Evolutionary conservation across 352 stramenopile species (phyloP).

Genomic region (Phytopythium kandeliae): DNA sequence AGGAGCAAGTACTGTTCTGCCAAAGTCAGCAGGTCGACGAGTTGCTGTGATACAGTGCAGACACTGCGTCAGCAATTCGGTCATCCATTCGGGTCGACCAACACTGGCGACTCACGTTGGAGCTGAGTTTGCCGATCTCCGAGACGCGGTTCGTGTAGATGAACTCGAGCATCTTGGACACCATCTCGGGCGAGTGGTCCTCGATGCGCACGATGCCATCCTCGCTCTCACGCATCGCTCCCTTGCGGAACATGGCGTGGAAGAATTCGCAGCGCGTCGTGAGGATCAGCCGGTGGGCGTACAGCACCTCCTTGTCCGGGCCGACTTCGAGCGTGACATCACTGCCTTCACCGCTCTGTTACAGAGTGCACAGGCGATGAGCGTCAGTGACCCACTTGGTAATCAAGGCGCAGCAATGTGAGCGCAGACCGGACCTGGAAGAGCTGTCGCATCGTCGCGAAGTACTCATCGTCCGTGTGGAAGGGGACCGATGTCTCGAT

Average conservation of each 20-base stretch:
- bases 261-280: constrained; percentile 88
- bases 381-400: too few species aligned
- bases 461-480: constrained; percentile 70
- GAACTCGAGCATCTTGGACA: constrained; percentile 90
- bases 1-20: constrained; percentile 79
- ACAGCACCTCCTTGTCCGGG: constrained; percentile 48
- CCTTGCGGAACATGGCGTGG: constrained; percentile 82
- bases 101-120: constrained; percentile 37
- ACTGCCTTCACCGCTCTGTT: constrained; percentile 48
- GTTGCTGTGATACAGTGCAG: constrained; percentile 37
- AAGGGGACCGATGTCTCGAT: constrained; percentile 33
- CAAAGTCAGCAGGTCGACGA: constrained; percentile 77
- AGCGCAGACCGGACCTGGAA: constrained; percentile 31
- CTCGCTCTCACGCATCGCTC: constrained; percentile 82
- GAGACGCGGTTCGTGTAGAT: constrained; percentile 89
- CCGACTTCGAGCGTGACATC: constrained; percentile 75
- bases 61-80: not conserved
- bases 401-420: too few species aligned
- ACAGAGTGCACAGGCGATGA: too few species aligned
- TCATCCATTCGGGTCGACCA: not conserved
- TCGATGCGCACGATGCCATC: constrained; percentile 77
- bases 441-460: constrained; percentile 69
- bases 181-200: constrained; percentile 74
- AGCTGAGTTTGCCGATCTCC: constrained; percentile 70
- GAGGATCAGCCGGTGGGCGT: constrained; percentile 68